Evolutionary conservation across 495 filamentous ascomycete genomes (phyloP).

Genomic region (Hyaloscypha hepaticicola): DNA sequence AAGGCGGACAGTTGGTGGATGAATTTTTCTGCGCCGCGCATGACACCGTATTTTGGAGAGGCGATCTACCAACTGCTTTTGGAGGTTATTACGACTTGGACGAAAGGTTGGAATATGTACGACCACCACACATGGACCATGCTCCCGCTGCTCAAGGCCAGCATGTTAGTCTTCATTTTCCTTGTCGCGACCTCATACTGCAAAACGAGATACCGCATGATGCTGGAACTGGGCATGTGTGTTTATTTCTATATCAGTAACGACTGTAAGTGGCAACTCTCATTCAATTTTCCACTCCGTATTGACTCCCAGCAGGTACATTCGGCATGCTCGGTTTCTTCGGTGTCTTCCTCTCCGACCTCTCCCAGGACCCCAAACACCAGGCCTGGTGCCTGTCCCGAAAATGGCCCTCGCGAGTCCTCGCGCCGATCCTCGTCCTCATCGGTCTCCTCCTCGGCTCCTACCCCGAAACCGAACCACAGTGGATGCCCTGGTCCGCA

Average conservation of each 20-base stretch:
- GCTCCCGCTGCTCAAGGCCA: slow-evolving; percentile 58
- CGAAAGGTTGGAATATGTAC: slow-evolving; percentile 56
- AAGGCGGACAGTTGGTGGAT: slow-evolving; percentile 61
- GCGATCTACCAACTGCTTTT: slow-evolving; percentile 41
- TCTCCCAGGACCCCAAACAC: slow-evolving; percentile 53
- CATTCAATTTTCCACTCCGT: neutral
- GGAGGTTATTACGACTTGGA: slow-evolving; percentile 57
- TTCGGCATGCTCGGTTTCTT: slow-evolving; percentile 64
- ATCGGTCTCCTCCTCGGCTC: slow-evolving; percentile 56
- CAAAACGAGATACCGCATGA: slow-evolving; percentile 55
- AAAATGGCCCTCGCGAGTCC: slow-evolving; percentile 44
- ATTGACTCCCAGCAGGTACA: slow-evolving; percentile 40
- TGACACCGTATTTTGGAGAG: slow-evolving; percentile 37
- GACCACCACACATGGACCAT: slow-evolving; percentile 69
- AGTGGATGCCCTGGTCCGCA: slow-evolving; percentile 59
- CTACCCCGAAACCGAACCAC: slow-evolving; percentile 58
- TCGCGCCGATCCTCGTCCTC: slow-evolving; percentile 45
- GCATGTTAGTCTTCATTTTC: slow-evolving; percentile 60
- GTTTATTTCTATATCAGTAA: slow-evolving; percentile 53
- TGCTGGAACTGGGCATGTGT: slow-evolving; percentile 48
- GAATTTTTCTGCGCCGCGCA: slow-evolving; percentile 49
- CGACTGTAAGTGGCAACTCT: slow-evolving; percentile 41
- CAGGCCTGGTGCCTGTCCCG: slow-evolving; percentile 49
- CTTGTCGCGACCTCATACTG: slow-evolving; percentile 56
- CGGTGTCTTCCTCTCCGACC: slow-evolving; percentile 62